Percentiles rank a stretch among this genome's conserved stretches.
These are phyloP conservation scores for Zarea fungicola DNA, from an alignment of 2,329 filamentous ascomycete genomes.

Conservation along the genomic window DNA sequence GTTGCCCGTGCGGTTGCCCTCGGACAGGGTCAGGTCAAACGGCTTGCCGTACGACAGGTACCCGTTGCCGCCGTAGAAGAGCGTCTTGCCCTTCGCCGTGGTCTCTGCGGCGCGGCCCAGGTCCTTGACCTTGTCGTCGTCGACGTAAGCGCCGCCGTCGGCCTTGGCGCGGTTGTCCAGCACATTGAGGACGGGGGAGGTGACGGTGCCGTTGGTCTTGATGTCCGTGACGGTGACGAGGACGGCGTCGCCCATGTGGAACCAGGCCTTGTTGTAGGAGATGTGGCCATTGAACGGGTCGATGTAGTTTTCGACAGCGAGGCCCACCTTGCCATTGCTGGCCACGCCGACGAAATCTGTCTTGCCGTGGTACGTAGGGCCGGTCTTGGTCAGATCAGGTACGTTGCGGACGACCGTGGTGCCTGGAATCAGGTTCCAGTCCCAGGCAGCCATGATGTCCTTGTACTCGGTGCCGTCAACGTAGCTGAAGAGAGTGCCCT, in stretches of 20 bases:
- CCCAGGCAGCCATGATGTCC: slow-evolving; percentile 21
- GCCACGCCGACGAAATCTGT: slow-evolving; percentile 21
- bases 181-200: slow-evolving; percentile 16
- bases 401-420: slow-evolving; percentile 18
- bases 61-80: slow-evolving; percentile 20
- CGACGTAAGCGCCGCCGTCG: slow-evolving; percentile 12
- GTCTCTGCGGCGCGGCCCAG: background rate
- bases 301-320: slow-evolving; percentile 17
- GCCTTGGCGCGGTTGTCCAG: slow-evolving; percentile 19
- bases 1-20: slow-evolving; percentile 19
- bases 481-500: slow-evolving; percentile 20
- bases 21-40: slow-evolving; percentile 17
- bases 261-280: slow-evolving; percentile 21
- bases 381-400: slow-evolving; percentile 10
- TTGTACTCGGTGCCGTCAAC: slow-evolving; percentile 22
- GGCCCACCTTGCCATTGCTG: slow-evolving; percentile 18
- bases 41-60: slow-evolving; percentile 18
- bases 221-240: slow-evolving; percentile 17
- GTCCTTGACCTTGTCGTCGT: slow-evolving; percentile 8
- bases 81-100: slow-evolving; percentile 1
- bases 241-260: slow-evolving; percentile 19
- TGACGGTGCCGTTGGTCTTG: background rate
- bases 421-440: slow-evolving; percentile 22
- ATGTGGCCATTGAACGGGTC: slow-evolving; percentile 17
- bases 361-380: slow-evolving; percentile 13